phyloP scores from a whole-genome alignment of 768 basidiomycete species.

The Dioszegia hungarica region DNA sequence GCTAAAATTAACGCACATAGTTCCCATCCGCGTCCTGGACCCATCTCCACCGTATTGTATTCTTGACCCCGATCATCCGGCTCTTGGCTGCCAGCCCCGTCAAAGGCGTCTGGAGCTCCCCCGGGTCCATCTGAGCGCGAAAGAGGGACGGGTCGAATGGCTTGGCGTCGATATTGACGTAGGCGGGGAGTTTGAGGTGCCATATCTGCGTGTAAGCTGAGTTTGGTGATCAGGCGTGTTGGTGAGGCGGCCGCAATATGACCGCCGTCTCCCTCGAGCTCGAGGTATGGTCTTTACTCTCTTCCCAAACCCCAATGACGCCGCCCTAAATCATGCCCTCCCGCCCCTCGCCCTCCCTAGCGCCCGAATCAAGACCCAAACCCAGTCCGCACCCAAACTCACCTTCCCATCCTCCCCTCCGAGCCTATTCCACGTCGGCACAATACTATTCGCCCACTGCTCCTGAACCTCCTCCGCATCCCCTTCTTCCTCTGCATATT shows the following conservation, averaged over 20 bases:
- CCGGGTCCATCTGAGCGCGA: conserved; percentile 75
- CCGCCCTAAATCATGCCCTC: too few relatives aligned
- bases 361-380: too few relatives aligned
- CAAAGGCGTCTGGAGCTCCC: conserved; percentile 56
- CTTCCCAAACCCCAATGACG: too few relatives aligned
- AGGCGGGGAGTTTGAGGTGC: conserved; percentile 91
- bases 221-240: too few relatives aligned
- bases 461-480: conserved; percentile 22
- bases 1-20: conserved; percentile 68
- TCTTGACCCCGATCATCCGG: conserved; percentile 82
- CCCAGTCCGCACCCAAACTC: too few relatives aligned
- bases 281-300: too few relatives aligned
- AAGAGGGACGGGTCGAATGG: conserved; percentile 63
- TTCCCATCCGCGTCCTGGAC: conserved; percentile 65
- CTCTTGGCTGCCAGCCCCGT: conserved; percentile 57
- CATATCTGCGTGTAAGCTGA: conserved; percentile 60
- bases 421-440: conserved; percentile 83
- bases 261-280: too few relatives aligned
- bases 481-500: conserved; percentile 48
- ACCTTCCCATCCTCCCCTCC: conserved; percentile 77
- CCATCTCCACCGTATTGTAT: conserved; percentile 96
- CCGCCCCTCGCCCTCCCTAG: too few relatives aligned
- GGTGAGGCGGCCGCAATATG: too few relatives aligned
- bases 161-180: conserved; percentile 79
- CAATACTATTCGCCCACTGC: conserved; percentile 56